Percentiles rank a stretch among this genome's conserved stretches.
These are phyloP conservation scores for Pythium monospermum DNA, from an alignment of 352 stramenopile genomes.

Conservation along the genomic window DNA sequence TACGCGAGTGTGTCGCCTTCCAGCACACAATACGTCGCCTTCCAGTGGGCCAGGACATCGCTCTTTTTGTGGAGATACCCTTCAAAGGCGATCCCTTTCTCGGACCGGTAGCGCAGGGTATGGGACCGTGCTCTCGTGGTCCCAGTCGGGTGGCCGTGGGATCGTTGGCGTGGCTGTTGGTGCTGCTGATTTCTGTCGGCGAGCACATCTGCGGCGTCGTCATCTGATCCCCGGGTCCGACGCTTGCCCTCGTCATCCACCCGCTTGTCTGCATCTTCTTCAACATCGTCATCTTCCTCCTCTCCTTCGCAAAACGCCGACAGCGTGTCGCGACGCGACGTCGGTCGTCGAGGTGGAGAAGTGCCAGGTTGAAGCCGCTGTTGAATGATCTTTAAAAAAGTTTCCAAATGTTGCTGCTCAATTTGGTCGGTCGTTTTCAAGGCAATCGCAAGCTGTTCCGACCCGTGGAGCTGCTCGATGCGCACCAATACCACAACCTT, in stretches of 20 bases:
- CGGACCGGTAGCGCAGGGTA: slow-evolving; percentile 60
- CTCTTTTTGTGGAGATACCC: slow-evolving; percentile 84
- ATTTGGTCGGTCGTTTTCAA: slow-evolving; percentile 71
- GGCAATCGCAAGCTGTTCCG: slow-evolving; percentile 56
- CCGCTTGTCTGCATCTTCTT: not conserved
- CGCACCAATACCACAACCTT: slow-evolving; percentile 52
- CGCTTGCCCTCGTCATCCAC: not conserved
- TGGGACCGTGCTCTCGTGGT: slow-evolving; percentile 33
- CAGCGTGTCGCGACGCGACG: slow-evolving; percentile 31
- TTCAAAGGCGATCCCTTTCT: slow-evolving; percentile 74
- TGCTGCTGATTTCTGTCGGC: too few relatives aligned
- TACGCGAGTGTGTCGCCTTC: slow-evolving; percentile 74
- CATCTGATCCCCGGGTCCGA: too few relatives aligned
- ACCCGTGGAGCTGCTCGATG: slow-evolving; percentile 64
- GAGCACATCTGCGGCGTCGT: too few relatives aligned
- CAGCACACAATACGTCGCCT: slow-evolving; percentile 68
- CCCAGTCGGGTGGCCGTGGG: too few relatives aligned
- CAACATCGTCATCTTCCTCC: slow-evolving; percentile 13
- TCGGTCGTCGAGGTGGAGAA: slow-evolving; percentile 36
- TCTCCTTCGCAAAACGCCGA: slow-evolving; percentile 53
- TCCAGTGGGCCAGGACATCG: slow-evolving; percentile 67
- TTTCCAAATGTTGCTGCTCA: slow-evolving; percentile 35
- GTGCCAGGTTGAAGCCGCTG: slow-evolving; percentile 53
- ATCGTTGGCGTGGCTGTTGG: too few relatives aligned
- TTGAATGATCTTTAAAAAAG: slow-evolving; percentile 52